Evolutionary conservation across 23 red algal species (phyloP), one percentile per base, ranked within the genome.

Genomic region (Pyropia haitanensis): DNA sequence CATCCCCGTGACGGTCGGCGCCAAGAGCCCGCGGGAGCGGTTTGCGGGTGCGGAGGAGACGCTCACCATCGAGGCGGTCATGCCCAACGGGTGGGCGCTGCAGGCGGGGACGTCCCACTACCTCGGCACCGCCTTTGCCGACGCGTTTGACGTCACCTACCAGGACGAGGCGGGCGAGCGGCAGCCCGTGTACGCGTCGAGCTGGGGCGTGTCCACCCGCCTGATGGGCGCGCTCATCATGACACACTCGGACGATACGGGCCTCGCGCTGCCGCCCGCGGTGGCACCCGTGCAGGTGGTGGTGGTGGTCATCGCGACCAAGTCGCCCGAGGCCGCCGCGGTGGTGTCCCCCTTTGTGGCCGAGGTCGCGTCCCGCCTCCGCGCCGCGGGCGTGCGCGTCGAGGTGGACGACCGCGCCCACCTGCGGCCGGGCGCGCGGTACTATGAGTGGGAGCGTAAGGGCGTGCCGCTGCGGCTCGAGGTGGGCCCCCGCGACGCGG

Each of bases 61-160:
- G 12, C 79, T 81, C 20, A 97, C 93, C 7, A 80, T 97, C 9
- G 93, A 97, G 27, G 72, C 79, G 16, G 64, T 90, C 72, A 97
- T 97, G 93, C 93, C 87, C 53, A 97, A 97, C 65, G 83, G 93
- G n/a, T 97, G 93, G 93, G 93, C 93, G 51, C 61, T 97, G 28
- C 93, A 97, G 82, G 75, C 73, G 27, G 93, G 82, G 49, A 97
- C 93, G 14, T 77, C 68, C 18, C 93, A 97, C 49, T 97, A 87
- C 66, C 80, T 97, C 18, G 93, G 93, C 7, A 80, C 90, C 26
- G 86, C 80, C 54, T 97, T 97, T 87, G 78, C 93, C 7, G 68
- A 79, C 22, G 93, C 93, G 2, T 97, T 97, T 82, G 71, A 80
- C 73, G 93, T 97, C 3, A 67, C 51, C 33, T 97, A 78, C 72